Evolutionary conservation across 176 grass and related monocot genomes (phyloP).

Genomic region (Lolium perenne): DNA sequence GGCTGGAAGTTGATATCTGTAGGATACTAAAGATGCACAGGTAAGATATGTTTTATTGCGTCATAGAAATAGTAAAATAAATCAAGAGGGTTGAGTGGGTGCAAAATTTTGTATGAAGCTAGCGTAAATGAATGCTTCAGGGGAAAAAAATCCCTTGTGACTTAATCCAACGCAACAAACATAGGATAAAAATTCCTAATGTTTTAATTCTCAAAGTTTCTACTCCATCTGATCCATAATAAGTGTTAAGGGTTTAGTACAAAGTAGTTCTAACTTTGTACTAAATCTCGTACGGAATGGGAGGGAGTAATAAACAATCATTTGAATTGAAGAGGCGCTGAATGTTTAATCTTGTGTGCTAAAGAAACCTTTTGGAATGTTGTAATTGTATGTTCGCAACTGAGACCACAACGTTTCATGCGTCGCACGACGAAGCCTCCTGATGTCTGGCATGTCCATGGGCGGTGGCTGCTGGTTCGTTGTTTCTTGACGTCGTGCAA

Average conservation of each 20-base stretch:
- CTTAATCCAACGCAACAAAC: not conserved
- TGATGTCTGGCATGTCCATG: not conserved
- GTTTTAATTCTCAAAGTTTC: not conserved
- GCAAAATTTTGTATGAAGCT: not conserved
- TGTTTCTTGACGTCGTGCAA: slow-evolving; percentile 22
- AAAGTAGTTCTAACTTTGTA: no score
- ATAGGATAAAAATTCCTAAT: not conserved
- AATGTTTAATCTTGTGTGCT: slow-evolving; percentile 26
- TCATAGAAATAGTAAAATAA: not conserved
- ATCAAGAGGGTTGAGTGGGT: not conserved
- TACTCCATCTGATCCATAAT: no score
- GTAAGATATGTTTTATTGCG: not conserved
- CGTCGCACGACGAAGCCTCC: slow-evolving; percentile 12
- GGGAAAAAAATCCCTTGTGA: not conserved
- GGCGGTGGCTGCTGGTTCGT: not conserved
- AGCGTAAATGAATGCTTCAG: not conserved
- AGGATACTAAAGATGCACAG: no score
- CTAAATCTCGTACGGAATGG: no score
- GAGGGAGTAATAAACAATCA: not conserved
- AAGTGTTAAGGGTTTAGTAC: no score
- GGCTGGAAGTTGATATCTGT: not conserved
- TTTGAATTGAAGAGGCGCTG: not conserved
- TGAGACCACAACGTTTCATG: slow-evolving; percentile 8
- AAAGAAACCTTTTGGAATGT: not conserved
- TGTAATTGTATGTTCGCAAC: not conserved